Conservation (phyloP, 2,329 filamentous ascomycete genomes). For the Fusarium sp. region DNA sequence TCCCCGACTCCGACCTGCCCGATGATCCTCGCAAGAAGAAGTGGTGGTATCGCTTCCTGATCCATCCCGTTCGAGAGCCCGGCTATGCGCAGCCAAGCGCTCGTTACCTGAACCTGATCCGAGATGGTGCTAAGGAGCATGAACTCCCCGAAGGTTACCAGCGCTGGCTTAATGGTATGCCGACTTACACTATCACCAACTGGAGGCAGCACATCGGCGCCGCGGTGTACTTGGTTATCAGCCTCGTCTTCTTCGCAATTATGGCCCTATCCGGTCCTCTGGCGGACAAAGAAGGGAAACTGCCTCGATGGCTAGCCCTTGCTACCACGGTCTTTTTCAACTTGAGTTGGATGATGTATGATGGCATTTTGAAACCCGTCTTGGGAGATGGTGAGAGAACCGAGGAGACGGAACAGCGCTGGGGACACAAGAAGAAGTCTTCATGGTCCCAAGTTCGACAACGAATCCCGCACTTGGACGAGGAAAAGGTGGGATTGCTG, state of each 20-base stretch:
- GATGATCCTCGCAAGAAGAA: conserved; percentile 50
- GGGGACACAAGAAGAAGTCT: not conserved
- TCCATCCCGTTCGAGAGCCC: conserved; percentile 66
- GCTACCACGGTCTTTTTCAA: conserved; percentile 65
- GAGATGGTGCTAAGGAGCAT: conserved; percentile 82
- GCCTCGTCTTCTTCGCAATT: conserved; percentile 66
- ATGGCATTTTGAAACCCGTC: conserved; percentile 62
- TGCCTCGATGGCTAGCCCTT: conserved; percentile 74
- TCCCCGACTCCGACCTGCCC: conserved; percentile 52
- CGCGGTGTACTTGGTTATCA: conserved; percentile 68
- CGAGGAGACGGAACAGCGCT: conserved; percentile 41
- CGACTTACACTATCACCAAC: conserved; percentile 78
- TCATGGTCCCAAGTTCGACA: conserved; percentile 21
- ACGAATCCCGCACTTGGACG: conserved; percentile 25
- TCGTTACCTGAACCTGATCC: conserved; percentile 85
- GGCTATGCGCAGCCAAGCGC: conserved; percentile 84
- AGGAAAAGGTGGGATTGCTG: conserved; percentile 43
- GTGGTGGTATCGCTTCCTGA: conserved; percentile 62
- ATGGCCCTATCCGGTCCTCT: conserved; percentile 60
- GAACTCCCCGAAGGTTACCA: conserved; percentile 83
- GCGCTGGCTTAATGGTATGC: conserved; percentile 75
- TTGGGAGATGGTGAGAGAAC: conserved; percentile 92
- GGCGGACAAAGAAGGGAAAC: conserved; percentile 73
- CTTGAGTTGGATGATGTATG: conserved; percentile 60
- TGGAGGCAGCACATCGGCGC: conserved; percentile 74